Evolutionary conservation across 768 basidiomycete genomes (phyloP).

Genomic region (Tephrocybe sp.): DNA sequence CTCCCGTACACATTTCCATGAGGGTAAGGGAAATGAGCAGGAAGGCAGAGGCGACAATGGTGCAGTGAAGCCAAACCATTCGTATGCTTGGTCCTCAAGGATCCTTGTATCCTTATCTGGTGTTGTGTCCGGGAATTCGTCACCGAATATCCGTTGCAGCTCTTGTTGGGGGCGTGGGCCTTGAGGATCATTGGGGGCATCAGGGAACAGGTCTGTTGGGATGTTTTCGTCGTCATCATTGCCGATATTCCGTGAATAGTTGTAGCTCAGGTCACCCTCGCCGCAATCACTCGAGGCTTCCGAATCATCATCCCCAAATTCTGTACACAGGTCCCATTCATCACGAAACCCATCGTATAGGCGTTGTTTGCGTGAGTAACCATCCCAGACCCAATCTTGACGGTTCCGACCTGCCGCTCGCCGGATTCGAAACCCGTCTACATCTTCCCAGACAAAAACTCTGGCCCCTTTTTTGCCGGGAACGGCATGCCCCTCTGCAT

Average conservation of each 20-base stretch:
- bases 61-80: background rate
- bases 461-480: constrained; percentile 18
- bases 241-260: too few species aligned
- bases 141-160: background rate
- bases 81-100: constrained; percentile 2
- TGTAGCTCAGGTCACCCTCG: too few species aligned
- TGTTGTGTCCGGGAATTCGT: background rate
- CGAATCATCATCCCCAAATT: constrained; percentile 4
- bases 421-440: constrained; percentile 19
- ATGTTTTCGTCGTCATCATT: background rate
- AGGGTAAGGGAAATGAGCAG: too few species aligned
- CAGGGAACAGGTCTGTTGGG: too few species aligned
- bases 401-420: constrained; percentile 9
- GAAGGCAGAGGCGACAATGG: background rate
- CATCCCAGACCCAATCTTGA: constrained; percentile 15
- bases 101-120: background rate
- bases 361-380: constrained; percentile 10
- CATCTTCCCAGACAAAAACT: constrained; percentile 20
- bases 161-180: too few species aligned
- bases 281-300: background rate
- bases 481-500: background rate
- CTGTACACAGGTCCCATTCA: constrained; percentile 21
- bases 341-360: constrained; percentile 17
- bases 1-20: constrained; percentile 1
- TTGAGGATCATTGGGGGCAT: background rate